A percentile compares a stretch with the other conserved stretches of the same genome.
phyloP scores from a whole-genome alignment of 257 asterid species.

The Nicotiana benthamiana region DNA sequence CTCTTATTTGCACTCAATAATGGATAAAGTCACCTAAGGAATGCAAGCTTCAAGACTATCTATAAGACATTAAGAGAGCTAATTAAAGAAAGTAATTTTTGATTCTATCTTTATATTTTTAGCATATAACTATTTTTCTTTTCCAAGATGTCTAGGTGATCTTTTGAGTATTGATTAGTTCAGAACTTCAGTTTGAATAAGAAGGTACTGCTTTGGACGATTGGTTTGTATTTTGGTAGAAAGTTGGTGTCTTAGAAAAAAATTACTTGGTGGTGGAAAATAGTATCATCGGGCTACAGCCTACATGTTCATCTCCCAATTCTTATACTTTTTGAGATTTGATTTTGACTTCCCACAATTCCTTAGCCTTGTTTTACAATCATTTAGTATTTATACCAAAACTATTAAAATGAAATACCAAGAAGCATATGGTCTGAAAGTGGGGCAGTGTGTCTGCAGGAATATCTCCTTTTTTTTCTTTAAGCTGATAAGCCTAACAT shows the following conservation, averaged over 20 bases:
- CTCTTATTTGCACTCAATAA: background rate
- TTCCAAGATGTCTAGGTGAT: too few relatives aligned
- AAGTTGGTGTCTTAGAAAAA: background rate
- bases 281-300: slow-evolving; percentile 83
- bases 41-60: background rate
- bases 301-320: too few relatives aligned
- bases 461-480: too few relatives aligned
- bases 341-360: background rate
- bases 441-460: background rate
- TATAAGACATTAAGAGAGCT: background rate
- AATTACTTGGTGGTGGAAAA: slow-evolving; percentile 91
- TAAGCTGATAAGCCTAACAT: too few relatives aligned
- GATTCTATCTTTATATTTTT: background rate
- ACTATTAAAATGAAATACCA: too few relatives aligned
- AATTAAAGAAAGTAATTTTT: background rate
- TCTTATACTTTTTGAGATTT: background rate
- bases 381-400: background rate
- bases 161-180: too few relatives aligned
- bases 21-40: background rate
- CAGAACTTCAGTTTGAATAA: background rate
- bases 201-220: background rate
- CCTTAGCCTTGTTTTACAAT: background rate
- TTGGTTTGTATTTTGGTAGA: background rate
- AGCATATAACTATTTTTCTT: background rate
- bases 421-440: background rate